phyloP scores from a whole-genome alignment of 2,329 filamentous ascomycete genomes.

The Neurospora sp. region DNA sequence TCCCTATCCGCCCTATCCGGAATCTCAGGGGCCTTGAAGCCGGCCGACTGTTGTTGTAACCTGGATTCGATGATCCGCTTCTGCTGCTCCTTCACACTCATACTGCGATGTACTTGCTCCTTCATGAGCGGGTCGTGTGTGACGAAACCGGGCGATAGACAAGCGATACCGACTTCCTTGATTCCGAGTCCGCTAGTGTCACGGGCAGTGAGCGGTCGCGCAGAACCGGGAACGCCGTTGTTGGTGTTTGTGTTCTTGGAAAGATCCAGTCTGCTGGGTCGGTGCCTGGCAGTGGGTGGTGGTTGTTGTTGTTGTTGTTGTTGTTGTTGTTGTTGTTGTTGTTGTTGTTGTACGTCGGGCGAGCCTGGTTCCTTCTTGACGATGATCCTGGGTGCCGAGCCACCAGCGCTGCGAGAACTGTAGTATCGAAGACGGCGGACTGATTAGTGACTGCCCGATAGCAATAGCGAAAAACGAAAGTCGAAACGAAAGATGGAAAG shows the following conservation, averaged over 20 bases:
- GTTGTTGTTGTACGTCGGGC: conserved; percentile 48
- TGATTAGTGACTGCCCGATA: conserved; percentile 12
- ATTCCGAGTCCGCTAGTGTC: conserved; percentile 63
- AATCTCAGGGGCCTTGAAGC: conserved; percentile 52
- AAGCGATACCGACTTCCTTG: conserved; percentile 88
- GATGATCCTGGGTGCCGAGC: conserved; percentile 61
- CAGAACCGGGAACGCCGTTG: conserved; percentile 46
- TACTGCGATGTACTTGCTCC: conserved; percentile 86
- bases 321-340: not conserved
- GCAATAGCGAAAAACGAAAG: conserved; percentile 7
- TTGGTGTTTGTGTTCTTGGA: conserved; percentile 49
- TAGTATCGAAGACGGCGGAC: conserved; percentile 14
- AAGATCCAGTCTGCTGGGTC: conserved; percentile 68
- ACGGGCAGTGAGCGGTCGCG: conserved; percentile 67
- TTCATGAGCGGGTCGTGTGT: conserved; percentile 96
- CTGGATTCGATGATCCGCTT: conserved; percentile 89
- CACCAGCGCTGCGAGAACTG: conserved; percentile 44
- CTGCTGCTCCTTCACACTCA: conserved; percentile 89
- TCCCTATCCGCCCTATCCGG: conserved; percentile 47
- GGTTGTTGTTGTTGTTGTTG: not conserved
- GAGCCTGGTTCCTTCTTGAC: conserved; percentile 96
- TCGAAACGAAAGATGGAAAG: conserved; percentile 1
- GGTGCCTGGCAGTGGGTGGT: conserved; percentile 56
- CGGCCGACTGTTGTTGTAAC: conserved; percentile 77
- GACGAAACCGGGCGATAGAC: conserved; percentile 88